Evolutionary conservation across 2,329 filamentous ascomycete genomes (phyloP).

Genomic region (Aspergillus ruber): DNA sequence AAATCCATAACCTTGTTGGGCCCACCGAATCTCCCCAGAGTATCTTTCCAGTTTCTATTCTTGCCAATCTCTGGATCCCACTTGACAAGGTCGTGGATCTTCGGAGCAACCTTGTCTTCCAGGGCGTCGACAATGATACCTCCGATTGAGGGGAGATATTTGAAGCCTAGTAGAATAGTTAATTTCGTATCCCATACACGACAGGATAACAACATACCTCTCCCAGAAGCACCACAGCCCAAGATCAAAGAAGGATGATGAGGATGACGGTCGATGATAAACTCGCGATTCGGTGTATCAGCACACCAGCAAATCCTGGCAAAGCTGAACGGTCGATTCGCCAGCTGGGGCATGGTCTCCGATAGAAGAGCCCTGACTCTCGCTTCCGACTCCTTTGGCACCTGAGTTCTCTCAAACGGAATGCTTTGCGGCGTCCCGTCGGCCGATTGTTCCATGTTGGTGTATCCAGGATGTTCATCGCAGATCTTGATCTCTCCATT

Average conservation of each 20-base stretch:
- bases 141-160: slow-evolving; percentile 47
- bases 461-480: slow-evolving; percentile 52
- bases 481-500: slow-evolving; percentile 32
- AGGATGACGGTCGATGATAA: slow-evolving; percentile 48
- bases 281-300: slow-evolving; percentile 49
- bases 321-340: slow-evolving; percentile 44
- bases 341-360: slow-evolving; percentile 49
- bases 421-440: slow-evolving; percentile 25
- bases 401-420: slow-evolving; percentile 39
- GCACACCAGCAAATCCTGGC: slow-evolving; percentile 53
- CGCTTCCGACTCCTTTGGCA: slow-evolving; percentile 42
- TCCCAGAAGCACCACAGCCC: slow-evolving; percentile 45
- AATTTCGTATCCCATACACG: not conserved
- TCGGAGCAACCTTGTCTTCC: slow-evolving; percentile 37
- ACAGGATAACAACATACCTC: slow-evolving; percentile 5
- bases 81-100: slow-evolving; percentile 38
- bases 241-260: slow-evolving; percentile 38
- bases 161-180: slow-evolving; percentile 39
- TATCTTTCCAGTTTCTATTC: slow-evolving; percentile 40
- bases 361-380: slow-evolving; percentile 44
- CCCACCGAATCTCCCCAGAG: slow-evolving; percentile 43
- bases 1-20: slow-evolving; percentile 45
- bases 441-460: slow-evolving; percentile 35
- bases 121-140: slow-evolving; percentile 43
- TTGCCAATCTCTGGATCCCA: slow-evolving; percentile 48